Evolutionary conservation across 441 rosid genomes (phyloP), one percentile per base, ranked within the genome.

Genomic region (Arabidopsis hybrid): DNA sequence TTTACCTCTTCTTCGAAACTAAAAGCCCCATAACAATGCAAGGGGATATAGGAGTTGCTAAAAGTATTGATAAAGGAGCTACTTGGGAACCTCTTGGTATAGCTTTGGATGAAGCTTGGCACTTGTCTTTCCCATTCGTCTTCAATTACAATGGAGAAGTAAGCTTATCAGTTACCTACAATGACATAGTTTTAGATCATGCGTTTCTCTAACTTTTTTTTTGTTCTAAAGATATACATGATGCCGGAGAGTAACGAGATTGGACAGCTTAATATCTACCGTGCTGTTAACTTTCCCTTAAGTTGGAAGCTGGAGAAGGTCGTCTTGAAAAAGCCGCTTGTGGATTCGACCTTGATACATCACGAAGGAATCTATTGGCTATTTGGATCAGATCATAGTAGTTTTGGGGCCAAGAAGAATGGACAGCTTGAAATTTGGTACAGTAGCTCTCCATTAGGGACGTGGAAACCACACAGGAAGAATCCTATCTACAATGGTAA

Each of bases 41-140:
- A 86, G 99, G 99, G 32, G 99, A 95, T 72, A 93, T 95, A 64
- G 99, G 90, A 66, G 98, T 91, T 34, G 91, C 99, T 31, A 83
- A 82, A 69, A 95, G 99, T 78, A 63, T 71, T 3, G 97, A 95
- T 40, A 84, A 87, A 49, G 97, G 99, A 75, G 97, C 91, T 5
- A 87, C 97, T 1, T 95, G 99, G 99, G 80, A 91, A 67, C 93
- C 88, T 71, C 79, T 95, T 78, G 99, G 99, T 42, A 81, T 90
- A 60, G 97, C 92, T 63, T 80, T 95, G 84, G 96, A 95, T 72
- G 99, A 95, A 84, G 85, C 89, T 38, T 93, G 99, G 97, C 99
- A 95, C 69, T 88, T 93, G 74, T 95, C 99, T 16, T 95, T 76
- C 78, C 99, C 99, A 2, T 95, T 88, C 49, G 90, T 95, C 21